These are phyloP conservation scores for Suzukiozyma palmioleophila DNA, from an alignment of 1,139 yeast species.

Conservation along the genomic window DNA sequence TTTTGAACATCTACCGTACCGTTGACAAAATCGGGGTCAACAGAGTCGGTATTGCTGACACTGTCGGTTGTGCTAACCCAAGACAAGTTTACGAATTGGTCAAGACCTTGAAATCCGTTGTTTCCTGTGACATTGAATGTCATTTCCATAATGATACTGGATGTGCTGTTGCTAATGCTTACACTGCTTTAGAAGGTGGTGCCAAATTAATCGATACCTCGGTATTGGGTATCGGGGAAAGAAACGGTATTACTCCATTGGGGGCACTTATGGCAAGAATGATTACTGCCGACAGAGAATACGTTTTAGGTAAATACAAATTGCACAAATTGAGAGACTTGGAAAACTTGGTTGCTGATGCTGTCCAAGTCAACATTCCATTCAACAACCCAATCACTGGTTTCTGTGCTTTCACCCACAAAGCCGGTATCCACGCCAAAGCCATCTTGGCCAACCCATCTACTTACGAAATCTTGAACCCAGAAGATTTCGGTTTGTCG, in stretches of 20 bases:
- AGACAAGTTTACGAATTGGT: slow-evolving; percentile 97
- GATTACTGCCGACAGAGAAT: slow-evolving; percentile 98
- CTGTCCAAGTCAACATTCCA: slow-evolving; percentile 95
- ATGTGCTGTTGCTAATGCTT: slow-evolving; percentile 97
- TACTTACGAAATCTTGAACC: slow-evolving; percentile 93
- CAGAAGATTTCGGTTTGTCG: slow-evolving; percentile 90
- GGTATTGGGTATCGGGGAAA: slow-evolving; percentile 96
- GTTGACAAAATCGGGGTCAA: slow-evolving; percentile 97
- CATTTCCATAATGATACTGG: slow-evolving; percentile 99
- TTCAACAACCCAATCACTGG: slow-evolving; percentile 99
- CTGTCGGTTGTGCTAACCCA: slow-evolving; percentile 98
- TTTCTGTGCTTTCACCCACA: slow-evolving; percentile 98
- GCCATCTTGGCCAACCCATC: slow-evolving; percentile 98
- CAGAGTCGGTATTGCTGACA: slow-evolving; percentile 98
- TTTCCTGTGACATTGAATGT: slow-evolving; percentile 95
- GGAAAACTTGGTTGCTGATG: slow-evolving; percentile 94
- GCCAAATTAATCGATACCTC: slow-evolving; percentile 93
- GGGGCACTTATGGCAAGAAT: slow-evolving; percentile 99
- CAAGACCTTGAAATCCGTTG: slow-evolving; percentile 88
- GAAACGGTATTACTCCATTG: slow-evolving; percentile 96
- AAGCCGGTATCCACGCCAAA: slow-evolving; percentile 99
- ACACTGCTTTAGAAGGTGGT: slow-evolving; percentile 97
- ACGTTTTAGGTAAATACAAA: slow-evolving; percentile 92
- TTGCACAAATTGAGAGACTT: slow-evolving; percentile 93
- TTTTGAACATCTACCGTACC: slow-evolving; percentile 91